Base-by-base conservation (phyloP, 1,284 basidiomycete genomes). In the Ceratobasidium sp. region DNA sequence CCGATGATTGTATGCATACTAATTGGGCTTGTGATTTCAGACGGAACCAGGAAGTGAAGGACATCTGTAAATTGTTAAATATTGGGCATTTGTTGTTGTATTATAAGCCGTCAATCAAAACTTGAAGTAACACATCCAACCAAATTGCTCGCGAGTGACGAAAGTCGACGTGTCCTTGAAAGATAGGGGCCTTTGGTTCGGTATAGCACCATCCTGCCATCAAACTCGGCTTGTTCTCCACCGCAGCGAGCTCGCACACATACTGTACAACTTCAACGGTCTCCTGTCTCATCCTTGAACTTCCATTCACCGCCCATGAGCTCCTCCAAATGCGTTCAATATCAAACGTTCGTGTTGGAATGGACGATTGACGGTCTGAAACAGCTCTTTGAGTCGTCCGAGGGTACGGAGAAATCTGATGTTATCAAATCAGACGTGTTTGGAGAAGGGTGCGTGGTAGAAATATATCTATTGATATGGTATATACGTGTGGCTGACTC, bases 321-420 rank as follows among this genome's bases (percentile, higher is more conserved):
- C 14, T 63, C 60, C 31, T n/a, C 57, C 2, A 44, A 14, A 2
- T n/a, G 24, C 41, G 22, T 22, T 9, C 92, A 94, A 82, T 89
- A 86, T 66, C 87, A 86, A 0, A 86, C 89, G 0, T 86, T 90
- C 74, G 87, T 87, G 9, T 90, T 94, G 69, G 93, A 94, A 82
- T 95, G 93, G 93, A 89, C 87, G 0, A 82, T 94, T 41, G 85
- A 86, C 29, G 90, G 89, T 1, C 83, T 94, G 59, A 91, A 89
- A 79, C 84, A 85, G 65, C 81, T 94, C 48, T 94, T 94, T 76
- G 93, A 95, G 50, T 85, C 86, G 47, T 88, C 87, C 75, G 90
- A 89, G 79, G 91, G 91, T 41, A 90, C 91, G 27, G 80, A 85
- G 24, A 92, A 93, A 81, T 91, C 90, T 0, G 91, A 91, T 78